Percentiles rank a stretch among this genome's conserved stretches.
These are phyloP conservation scores for Corrigiola litoralis DNA, from an alignment of 179 eudicot genomes.

Conservation along the genomic window DNA sequence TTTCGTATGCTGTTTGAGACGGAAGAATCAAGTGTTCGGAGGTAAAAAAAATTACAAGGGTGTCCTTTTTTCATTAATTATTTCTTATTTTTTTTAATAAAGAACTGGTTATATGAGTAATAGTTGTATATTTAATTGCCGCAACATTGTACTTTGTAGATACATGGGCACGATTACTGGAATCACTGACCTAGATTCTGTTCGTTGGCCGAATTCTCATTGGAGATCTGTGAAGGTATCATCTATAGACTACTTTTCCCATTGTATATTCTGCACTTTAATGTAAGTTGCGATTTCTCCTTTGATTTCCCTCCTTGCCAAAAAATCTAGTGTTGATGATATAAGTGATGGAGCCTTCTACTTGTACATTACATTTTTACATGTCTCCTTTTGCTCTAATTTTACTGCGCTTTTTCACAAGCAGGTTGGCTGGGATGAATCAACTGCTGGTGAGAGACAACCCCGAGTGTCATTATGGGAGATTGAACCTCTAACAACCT, in stretches of 20 bases:
- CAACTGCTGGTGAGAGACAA: constrained; percentile 99
- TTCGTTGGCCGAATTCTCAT: constrained; percentile 96
- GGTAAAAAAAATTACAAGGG: constrained; percentile 37
- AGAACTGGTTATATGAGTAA: background rate
- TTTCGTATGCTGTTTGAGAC: constrained; percentile 99
- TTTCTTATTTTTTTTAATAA: background rate
- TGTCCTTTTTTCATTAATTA: background rate
- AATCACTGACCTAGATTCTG: constrained; percentile 86
- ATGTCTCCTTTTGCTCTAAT: too few relatives aligned
- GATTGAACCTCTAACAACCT: constrained; percentile 90
- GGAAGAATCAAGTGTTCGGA: constrained; percentile 97
- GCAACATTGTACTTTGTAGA: constrained; percentile 35
- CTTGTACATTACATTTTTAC: too few relatives aligned
- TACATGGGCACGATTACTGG: constrained; percentile 99
- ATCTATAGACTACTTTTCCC: background rate
- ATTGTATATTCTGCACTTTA: background rate
- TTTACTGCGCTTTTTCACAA: background rate
- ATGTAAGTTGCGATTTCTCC: background rate
- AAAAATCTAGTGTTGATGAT: too few relatives aligned
- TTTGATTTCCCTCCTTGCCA: too few relatives aligned
- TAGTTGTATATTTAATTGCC: background rate
- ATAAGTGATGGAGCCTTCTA: too few relatives aligned
- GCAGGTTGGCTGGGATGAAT: constrained; percentile 99
- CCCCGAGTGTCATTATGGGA: constrained; percentile 99
- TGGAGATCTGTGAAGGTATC: constrained; percentile 99